Conservation (phyloP, 192 early-diverging fungal genomes). For the Borealophlyctis nickersoniae region DNA sequence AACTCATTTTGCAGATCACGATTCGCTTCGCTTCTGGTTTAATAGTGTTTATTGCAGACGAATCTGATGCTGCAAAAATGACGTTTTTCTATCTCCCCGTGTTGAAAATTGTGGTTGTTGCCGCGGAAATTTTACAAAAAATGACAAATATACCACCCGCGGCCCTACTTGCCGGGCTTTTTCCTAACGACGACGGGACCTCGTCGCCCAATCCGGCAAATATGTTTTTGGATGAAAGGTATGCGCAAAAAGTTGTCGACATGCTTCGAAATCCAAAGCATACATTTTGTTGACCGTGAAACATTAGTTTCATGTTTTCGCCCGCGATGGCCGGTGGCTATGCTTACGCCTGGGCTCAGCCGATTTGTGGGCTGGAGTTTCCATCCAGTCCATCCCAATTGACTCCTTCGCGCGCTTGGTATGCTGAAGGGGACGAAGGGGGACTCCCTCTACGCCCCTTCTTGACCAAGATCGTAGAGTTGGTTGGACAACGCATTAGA, state of each 20-base stretch:
- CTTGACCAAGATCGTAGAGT: neutral
- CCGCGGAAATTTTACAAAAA: constrained; percentile 7
- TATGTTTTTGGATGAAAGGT: constrained; percentile 2
- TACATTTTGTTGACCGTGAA: neutral
- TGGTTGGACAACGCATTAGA: neutral
- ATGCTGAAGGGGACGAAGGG: neutral
- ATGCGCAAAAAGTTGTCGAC: neutral
- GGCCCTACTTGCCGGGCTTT: constrained; percentile 4
- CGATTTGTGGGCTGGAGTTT: constrained; percentile 22
- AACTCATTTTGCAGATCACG: neutral
- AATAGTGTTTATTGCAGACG: neutral
- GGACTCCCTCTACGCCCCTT: neutral
- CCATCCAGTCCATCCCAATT: neutral
- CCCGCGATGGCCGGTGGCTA: constrained; percentile 13
- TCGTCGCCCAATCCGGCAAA: constrained; percentile 27
- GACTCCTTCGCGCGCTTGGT: no score
- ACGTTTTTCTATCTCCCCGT: constrained; percentile 24
- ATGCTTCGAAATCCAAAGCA: neutral
- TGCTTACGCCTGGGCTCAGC: constrained; percentile 33
- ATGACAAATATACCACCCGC: constrained; percentile 9
- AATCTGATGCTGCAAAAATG: constrained; percentile 5
- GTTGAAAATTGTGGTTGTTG: constrained; percentile 29
- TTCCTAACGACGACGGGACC: constrained; percentile 12
- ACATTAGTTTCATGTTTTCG: constrained; percentile 18
- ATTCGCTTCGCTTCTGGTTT: neutral